Evolutionary conservation across 148 eudicot genomes (phyloP).

Genomic region (Dysphania ambrosioides): DNA sequence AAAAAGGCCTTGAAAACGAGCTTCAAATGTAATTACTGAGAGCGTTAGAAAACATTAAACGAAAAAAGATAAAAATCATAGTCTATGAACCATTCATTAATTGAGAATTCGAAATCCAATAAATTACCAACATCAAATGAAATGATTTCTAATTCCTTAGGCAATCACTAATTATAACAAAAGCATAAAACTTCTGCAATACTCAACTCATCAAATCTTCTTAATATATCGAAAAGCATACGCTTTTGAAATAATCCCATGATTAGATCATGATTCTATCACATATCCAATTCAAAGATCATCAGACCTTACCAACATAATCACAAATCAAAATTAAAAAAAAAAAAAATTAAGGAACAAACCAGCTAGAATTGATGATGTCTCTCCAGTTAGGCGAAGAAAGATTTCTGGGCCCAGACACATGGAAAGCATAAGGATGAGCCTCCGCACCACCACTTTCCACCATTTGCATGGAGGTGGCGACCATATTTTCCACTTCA

Average conservation of each 20-base stretch:
- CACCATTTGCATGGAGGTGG: background rate
- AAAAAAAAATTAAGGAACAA: slow-evolving; percentile 2
- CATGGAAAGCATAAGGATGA: slow-evolving; percentile 69
- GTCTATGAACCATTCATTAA: no score
- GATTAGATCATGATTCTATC: background rate
- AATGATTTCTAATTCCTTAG: background rate
- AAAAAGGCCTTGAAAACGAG: background rate
- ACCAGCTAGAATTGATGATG: slow-evolving; percentile 67
- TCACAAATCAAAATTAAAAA: background rate
- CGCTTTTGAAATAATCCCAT: no score
- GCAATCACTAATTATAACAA: no score
- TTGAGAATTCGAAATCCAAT: no score
- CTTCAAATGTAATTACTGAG: background rate
- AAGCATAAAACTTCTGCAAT: background rate
- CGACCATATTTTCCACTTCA: slow-evolving; percentile 15
- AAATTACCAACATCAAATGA: no score
- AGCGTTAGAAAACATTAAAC: no score
- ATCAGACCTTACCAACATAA: background rate
- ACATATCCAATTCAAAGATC: background rate
- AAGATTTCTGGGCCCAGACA: slow-evolving; percentile 69
- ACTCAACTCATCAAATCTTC: background rate
- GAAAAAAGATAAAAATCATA: no score
- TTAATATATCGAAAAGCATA: no score
- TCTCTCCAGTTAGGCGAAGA: slow-evolving; percentile 75
- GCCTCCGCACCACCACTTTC: slow-evolving; percentile 22